Evolutionary conservation across 768 basidiomycete genomes (phyloP).

Genomic region (Tulasnella sp.): DNA sequence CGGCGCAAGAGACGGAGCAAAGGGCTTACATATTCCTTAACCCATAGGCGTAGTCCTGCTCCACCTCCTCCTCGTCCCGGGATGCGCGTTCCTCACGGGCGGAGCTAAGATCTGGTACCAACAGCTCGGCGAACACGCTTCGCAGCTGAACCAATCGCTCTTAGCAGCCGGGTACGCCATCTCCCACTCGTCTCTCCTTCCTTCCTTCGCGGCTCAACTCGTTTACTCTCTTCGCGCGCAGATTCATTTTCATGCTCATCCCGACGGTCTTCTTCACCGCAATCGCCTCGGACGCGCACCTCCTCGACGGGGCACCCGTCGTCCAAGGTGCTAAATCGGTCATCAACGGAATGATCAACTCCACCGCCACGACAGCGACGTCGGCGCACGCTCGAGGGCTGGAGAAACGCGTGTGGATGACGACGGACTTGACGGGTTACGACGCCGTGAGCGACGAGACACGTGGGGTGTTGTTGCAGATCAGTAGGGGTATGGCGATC

Average conservation of each 20-base stretch:
- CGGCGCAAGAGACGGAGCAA: neutral
- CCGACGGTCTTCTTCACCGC: neutral
- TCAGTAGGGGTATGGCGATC: conserved; percentile 56
- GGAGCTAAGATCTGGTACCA: conserved; percentile 58
- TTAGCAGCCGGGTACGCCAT: neutral
- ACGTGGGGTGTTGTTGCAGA: conserved; percentile 39
- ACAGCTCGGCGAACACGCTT: conserved; percentile 51
- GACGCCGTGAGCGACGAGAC: conserved; percentile 31
- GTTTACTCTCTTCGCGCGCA: neutral
- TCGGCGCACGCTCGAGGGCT: conserved; percentile 15
- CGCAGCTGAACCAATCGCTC: conserved; percentile 21
- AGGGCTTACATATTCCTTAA: neutral
- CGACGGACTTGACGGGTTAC: conserved; percentile 15
- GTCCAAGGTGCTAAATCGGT: conserved; percentile 22
- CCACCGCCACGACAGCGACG: conserved; percentile 13
- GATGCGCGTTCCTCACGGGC: conserved; percentile 57
- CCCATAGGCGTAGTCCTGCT: conserved; percentile 54
- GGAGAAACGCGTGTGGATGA: neutral
- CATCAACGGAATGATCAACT: neutral
- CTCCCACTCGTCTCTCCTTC: too few relatives aligned
- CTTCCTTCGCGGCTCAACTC: neutral
- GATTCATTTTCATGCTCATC: conserved; percentile 1
- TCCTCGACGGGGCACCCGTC: conserved; percentile 26
- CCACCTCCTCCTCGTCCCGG: conserved; percentile 60
- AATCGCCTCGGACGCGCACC: neutral